Conservation (phyloP, 2,329 filamentous ascomycete species). For the Didymella pinodella region DNA sequence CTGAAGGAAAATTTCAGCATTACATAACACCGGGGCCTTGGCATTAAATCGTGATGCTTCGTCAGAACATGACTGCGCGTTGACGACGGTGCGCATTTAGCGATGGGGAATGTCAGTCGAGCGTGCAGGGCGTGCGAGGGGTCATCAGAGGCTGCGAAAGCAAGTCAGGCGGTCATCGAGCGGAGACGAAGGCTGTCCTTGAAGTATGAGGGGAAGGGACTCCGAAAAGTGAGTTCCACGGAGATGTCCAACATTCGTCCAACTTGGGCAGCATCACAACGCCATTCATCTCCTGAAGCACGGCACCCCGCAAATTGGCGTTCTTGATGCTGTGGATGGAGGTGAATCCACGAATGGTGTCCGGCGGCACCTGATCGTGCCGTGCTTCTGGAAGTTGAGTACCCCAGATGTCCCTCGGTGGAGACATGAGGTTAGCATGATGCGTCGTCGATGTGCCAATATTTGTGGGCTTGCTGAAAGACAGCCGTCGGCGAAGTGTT, state of each 20-base stretch:
- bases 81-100: conserved; percentile 34
- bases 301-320: neutral
- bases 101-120: conserved; percentile 20
- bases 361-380: conserved; percentile 25
- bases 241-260: conserved; percentile 39
- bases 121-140: conserved; percentile 9
- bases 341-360: conserved; percentile 25
- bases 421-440: conserved; percentile 27
- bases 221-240: conserved; percentile 34
- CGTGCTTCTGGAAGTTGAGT: conserved; percentile 21
- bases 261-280: conserved; percentile 26
- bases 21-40: conserved; percentile 44
- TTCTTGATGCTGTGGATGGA: conserved; percentile 1
- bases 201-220: conserved; percentile 17
- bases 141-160: conserved; percentile 6
- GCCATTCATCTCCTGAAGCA: conserved; percentile 16
- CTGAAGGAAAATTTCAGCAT: conserved; percentile 41
- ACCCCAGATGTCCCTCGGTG: conserved; percentile 31
- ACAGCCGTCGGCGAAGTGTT: conserved; percentile 30
- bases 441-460: conserved; percentile 17
- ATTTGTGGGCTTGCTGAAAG: conserved; percentile 6
- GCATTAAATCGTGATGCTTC: conserved; percentile 31
- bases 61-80: conserved; percentile 23
- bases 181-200: conserved; percentile 20
- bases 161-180: conserved; percentile 20